phyloP scores from a whole-genome alignment of 2,329 filamentous ascomycete species.

The Ophidiomyces ophidiicola region DNA sequence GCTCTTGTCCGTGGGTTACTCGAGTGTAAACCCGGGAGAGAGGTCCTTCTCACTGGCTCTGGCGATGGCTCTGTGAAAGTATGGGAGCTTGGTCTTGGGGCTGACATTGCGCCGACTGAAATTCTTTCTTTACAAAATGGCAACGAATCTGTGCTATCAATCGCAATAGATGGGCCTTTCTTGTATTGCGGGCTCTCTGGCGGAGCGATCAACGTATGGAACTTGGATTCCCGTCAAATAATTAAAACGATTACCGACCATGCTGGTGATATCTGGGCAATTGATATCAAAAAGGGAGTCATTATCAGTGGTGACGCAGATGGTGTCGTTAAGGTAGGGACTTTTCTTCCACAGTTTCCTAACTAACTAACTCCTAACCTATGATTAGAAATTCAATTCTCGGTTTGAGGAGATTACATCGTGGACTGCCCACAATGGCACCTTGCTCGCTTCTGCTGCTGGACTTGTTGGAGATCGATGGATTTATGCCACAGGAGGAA shows the following conservation, averaged over 20 bases:
- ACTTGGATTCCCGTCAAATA: slow-evolving; percentile 84
- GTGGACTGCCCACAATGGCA: slow-evolving; percentile 75
- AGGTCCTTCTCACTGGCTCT: slow-evolving; percentile 78
- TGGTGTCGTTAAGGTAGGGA: slow-evolving; percentile 65
- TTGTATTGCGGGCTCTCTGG: slow-evolving; percentile 81
- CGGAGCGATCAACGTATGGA: slow-evolving; percentile 90
- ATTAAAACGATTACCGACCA: slow-evolving; percentile 75
- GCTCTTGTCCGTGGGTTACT: slow-evolving; percentile 64
- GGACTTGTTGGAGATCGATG: slow-evolving; percentile 57
- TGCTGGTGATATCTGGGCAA: slow-evolving; percentile 68
- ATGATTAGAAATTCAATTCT: slow-evolving; percentile 54
- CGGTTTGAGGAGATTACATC: slow-evolving; percentile 68
- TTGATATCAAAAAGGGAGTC: slow-evolving; percentile 73
- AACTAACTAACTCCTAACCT: background rate
- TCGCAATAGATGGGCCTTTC: slow-evolving; percentile 81
- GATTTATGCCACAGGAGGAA: slow-evolving; percentile 90
- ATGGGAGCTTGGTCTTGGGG: slow-evolving; percentile 60
- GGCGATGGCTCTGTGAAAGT: slow-evolving; percentile 90
- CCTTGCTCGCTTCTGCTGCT: slow-evolving; percentile 73
- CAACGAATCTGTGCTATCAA: slow-evolving; percentile 56
- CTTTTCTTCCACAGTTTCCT: background rate
- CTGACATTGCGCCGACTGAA: slow-evolving; percentile 53
- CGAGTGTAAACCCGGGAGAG: slow-evolving; percentile 53
- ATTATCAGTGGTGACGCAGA: slow-evolving; percentile 83
- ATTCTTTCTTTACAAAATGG: slow-evolving; percentile 55